A percentile compares a stretch with the other conserved stretches of the same genome.
These are phyloP conservation scores for Jamesozyma lodderae DNA, from an alignment of 805 yeast species.

Conservation along the genomic window DNA sequence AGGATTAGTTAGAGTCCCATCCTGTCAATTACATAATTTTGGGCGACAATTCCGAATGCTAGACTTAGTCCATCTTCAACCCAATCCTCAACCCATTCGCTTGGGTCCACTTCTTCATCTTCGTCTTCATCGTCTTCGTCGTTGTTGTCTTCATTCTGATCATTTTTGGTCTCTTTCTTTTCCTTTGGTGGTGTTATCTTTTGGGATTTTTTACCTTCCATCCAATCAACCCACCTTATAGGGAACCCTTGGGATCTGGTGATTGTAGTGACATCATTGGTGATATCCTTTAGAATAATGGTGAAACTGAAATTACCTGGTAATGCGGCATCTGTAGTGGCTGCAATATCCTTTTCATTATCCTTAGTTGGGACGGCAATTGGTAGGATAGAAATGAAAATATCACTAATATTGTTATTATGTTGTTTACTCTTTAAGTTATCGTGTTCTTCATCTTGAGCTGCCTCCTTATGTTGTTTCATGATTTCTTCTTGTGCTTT, in stretches of 20 bases:
- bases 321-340: conserved; percentile 32
- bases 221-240: conserved; percentile 85
- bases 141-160: conserved; percentile 7
- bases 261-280: conserved; percentile 63
- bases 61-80: conserved; percentile 68
- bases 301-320: conserved; percentile 64
- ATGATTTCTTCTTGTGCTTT: conserved; percentile 25
- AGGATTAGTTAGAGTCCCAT: conserved; percentile 37
- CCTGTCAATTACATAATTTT: conserved; percentile 79
- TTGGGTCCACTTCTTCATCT: conserved; percentile 53
- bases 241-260: conserved; percentile 90
- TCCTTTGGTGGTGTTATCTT: conserved; percentile 1
- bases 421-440: conserved; percentile 8
- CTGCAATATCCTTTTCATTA: conserved; percentile 14
- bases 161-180: conserved; percentile 8
- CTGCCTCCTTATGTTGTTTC: conserved; percentile 19
- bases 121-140: conserved; percentile 19
- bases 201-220: conserved; percentile 31
- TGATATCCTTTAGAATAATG: conserved; percentile 65
- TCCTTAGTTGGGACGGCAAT: conserved; percentile 29
- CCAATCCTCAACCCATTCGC: conserved; percentile 78
- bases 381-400: conserved; percentile 66
- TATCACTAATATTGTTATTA: conserved; percentile 39
- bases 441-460: conserved; percentile 14
- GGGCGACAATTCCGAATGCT: conserved; percentile 80